Conservation (phyloP, 129 eudicot genomes). For the Tanacetum coccineum region DNA sequence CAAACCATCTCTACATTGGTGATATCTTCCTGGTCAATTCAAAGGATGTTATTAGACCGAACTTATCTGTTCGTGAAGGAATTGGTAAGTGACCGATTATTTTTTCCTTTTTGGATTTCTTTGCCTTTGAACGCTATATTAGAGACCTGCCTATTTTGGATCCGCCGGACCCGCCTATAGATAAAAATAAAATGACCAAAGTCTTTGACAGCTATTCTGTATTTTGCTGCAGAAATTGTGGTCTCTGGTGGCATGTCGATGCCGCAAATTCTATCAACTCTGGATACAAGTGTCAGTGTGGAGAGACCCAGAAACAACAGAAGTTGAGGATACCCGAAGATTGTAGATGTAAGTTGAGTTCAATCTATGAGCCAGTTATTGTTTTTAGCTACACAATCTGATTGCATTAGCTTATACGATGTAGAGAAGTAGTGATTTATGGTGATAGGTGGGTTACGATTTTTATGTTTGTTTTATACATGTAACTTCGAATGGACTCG, state of each 20-base stretch:
- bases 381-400: conserved; percentile 15
- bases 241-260: no score
- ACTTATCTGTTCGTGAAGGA: conserved; percentile 27
- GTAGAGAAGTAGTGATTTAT: conserved; percentile 20
- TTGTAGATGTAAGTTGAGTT: no score
- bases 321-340: conserved; percentile 35
- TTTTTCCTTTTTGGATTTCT: conserved; percentile 5
- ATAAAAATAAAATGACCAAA: no score
- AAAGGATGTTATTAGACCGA: no score
- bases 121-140: not conserved
- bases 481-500: conserved; percentile 16
- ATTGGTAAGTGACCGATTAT: no score
- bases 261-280: no score
- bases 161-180: no score
- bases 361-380: no score
- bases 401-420: conserved; percentile 16
- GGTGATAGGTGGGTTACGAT: conserved; percentile 5
- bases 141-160: no score
- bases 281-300: no score
- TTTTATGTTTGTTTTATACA: conserved; percentile 23
- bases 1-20: no score
- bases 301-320: conserved; percentile 60
- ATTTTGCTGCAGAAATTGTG: conserved; percentile 47
- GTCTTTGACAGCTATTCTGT: not conserved
- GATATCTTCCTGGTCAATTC: no score